Evolutionary conservation across 306 rosid species (phyloP).

Genomic region (Alnus rubra): DNA sequence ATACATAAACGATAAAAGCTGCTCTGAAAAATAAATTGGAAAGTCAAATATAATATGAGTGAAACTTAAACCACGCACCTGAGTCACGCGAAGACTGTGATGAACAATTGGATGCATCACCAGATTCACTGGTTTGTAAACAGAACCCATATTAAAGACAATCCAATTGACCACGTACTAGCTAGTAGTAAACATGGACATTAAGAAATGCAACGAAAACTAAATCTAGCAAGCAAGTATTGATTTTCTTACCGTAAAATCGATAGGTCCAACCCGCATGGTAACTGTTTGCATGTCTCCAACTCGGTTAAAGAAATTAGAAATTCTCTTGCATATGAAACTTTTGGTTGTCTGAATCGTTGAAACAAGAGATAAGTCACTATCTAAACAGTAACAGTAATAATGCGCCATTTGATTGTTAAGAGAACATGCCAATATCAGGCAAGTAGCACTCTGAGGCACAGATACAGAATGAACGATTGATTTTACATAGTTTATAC

Average conservation of each 20-base stretch:
- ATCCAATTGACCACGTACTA: not conserved
- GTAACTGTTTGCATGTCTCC: conserved; percentile 22
- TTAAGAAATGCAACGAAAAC: conserved; percentile 1
- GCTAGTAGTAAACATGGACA: not conserved
- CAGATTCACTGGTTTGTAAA: conserved; percentile 37
- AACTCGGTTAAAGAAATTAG: conserved; percentile 41
- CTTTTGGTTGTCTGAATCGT: conserved; percentile 36
- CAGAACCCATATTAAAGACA: conserved; percentile 20
- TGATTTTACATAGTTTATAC: not conserved
- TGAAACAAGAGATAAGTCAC: conserved; percentile 15
- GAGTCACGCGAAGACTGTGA: conserved; percentile 22
- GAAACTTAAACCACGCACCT: conserved; percentile 32
- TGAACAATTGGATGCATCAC: conserved; percentile 17
- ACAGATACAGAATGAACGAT: not conserved
- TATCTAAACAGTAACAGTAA: conserved; percentile 5
- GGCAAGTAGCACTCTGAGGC: not conserved
- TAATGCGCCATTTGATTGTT: conserved; percentile 2
- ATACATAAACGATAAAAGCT: conserved; percentile 3
- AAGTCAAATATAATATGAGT: not conserved
- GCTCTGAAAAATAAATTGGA: not conserved
- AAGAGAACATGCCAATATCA: not conserved
- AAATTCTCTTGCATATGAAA: conserved; percentile 45
- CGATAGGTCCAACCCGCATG: conserved; percentile 16
- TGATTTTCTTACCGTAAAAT: conserved; percentile 28
- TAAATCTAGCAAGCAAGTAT: not conserved